Conservation (phyloP, 1,284 basidiomycete genomes). For the Neonothopanus nambi region DNA sequence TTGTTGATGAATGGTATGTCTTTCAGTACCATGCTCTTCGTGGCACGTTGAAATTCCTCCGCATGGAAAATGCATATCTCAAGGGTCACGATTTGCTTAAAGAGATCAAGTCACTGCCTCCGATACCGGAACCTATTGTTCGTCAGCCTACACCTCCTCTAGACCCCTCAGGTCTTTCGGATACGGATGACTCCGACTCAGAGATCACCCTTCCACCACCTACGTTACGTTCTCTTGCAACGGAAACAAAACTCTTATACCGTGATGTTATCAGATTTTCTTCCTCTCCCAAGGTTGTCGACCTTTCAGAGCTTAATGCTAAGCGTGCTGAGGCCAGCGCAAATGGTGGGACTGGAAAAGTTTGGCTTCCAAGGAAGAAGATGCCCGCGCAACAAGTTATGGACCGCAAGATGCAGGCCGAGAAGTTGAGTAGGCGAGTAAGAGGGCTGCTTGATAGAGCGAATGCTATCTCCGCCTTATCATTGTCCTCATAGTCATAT, state of each 20-base stretch:
- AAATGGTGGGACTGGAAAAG: conserved; percentile 23
- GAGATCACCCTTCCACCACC: conserved; percentile 12
- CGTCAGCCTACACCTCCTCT: conserved; percentile 60
- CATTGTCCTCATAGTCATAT: neutral
- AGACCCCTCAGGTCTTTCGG: conserved; percentile 59
- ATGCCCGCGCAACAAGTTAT: conserved; percentile 78
- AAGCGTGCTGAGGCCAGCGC: conserved; percentile 45
- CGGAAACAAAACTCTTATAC: conserved; percentile 81
- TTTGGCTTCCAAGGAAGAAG: conserved; percentile 76
- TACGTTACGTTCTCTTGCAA: conserved; percentile 60
- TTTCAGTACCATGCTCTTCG: conserved; percentile 85
- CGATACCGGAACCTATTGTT: conserved; percentile 49
- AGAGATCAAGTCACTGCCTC: conserved; percentile 76
- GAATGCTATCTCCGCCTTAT: conserved; percentile 27
- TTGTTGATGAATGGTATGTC: conserved; percentile 5
- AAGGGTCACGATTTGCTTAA: conserved; percentile 86
- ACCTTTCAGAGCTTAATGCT: conserved; percentile 65
- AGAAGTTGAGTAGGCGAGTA: conserved; percentile 67
- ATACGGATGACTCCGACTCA: conserved; percentile 39
- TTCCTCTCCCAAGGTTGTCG: conserved; percentile 78
- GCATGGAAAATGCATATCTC: conserved; percentile 90
- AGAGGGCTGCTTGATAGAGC: conserved; percentile 58
- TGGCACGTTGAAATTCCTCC: conserved; percentile 85
- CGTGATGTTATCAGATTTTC: conserved; percentile 83
- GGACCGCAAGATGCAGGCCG: conserved; percentile 74